Percentiles rank a stretch among this genome's conserved stretches.
phyloP scores from a whole-genome alignment of 176 grass and related monocot genomes.

The Puccinellia tenuiflora region DNA sequence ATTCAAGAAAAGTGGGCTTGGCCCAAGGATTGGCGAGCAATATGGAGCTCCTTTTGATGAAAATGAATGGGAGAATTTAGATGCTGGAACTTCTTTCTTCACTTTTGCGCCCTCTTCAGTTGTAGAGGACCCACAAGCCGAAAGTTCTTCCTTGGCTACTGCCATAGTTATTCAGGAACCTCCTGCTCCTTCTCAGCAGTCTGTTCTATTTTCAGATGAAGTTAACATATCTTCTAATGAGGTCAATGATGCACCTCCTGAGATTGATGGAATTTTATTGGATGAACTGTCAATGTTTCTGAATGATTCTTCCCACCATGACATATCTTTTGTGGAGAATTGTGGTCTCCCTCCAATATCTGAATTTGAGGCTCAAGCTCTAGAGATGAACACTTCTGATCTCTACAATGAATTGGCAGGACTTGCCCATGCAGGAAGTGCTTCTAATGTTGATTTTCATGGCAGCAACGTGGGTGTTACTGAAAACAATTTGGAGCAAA shows the following conservation, averaged over 20 bases:
- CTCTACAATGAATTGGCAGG: slow-evolving; percentile 42
- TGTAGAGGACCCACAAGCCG: not conserved
- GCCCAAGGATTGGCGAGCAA: slow-evolving; percentile 90
- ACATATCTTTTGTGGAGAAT: slow-evolving; percentile 13
- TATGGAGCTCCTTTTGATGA: slow-evolving; percentile 95
- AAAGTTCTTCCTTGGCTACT: not conserved
- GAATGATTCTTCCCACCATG: slow-evolving; percentile 17
- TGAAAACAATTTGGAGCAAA: not conserved
- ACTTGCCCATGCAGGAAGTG: slow-evolving; percentile 13
- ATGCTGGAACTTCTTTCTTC: slow-evolving; percentile 35
- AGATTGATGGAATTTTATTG: slow-evolving; percentile 46
- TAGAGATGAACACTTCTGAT: slow-evolving; percentile 19
- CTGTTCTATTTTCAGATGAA: slow-evolving; percentile 8
- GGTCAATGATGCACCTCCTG: slow-evolving; percentile 10
- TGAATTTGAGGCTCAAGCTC: slow-evolving; percentile 27
- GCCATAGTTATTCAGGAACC: not conserved
- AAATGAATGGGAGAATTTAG: slow-evolving; percentile 63
- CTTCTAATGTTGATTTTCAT: not conserved
- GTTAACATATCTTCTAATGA: not conserved
- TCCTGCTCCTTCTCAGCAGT: not conserved
- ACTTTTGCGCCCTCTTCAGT: slow-evolving; percentile 15
- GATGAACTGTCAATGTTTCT: slow-evolving; percentile 51
- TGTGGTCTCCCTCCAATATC: slow-evolving; percentile 29
- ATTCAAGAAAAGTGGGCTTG: slow-evolving; percentile 91
- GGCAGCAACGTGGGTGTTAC: not conserved